Conservation (phyloP, 2,329 filamentous ascomycete genomes). For the Fusarium sororula region DNA sequence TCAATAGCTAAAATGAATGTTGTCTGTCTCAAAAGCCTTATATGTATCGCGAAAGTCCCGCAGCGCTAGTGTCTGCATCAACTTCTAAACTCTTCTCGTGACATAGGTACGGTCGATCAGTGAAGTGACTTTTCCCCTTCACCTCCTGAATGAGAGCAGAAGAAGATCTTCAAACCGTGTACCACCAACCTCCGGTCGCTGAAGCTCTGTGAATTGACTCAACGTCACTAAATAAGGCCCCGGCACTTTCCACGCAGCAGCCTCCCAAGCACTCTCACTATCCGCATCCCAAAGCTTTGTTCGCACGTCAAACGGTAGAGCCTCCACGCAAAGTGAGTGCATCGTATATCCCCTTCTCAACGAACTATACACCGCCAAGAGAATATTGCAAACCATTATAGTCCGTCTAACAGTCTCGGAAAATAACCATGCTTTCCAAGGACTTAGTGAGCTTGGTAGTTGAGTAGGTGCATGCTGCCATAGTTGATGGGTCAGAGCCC, state of each 20-base stretch:
- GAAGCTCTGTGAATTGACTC: neutral
- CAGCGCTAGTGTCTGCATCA: accelerated
- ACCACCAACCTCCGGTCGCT: accelerated
- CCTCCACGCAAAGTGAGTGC: constrained; percentile 2
- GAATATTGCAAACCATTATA: constrained; percentile 3
- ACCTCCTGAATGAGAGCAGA: neutral
- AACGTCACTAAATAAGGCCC: neutral
- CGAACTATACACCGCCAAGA: neutral
- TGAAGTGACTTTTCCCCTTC: accelerated
- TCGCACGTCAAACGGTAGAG: constrained; percentile 2
- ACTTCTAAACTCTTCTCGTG: accelerated
- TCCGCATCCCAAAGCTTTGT: neutral
- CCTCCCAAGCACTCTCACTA: neutral
- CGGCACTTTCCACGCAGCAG: accelerated
- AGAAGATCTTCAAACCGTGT: neutral
- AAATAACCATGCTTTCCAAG: constrained; percentile 10
- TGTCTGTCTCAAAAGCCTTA: too few relatives aligned
- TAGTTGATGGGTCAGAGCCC: neutral
- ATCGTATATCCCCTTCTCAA: constrained; percentile 3
- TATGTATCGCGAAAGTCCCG: accelerated
- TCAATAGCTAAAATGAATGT: too few relatives aligned
- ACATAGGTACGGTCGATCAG: accelerated
- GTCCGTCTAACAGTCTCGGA: constrained; percentile 2
- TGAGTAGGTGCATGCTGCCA: constrained; percentile 1
- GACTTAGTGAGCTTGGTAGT: neutral